phyloP scores from a whole-genome alignment of 2,329 filamentous ascomycete species.

The Talaromyces sp. region DNA sequence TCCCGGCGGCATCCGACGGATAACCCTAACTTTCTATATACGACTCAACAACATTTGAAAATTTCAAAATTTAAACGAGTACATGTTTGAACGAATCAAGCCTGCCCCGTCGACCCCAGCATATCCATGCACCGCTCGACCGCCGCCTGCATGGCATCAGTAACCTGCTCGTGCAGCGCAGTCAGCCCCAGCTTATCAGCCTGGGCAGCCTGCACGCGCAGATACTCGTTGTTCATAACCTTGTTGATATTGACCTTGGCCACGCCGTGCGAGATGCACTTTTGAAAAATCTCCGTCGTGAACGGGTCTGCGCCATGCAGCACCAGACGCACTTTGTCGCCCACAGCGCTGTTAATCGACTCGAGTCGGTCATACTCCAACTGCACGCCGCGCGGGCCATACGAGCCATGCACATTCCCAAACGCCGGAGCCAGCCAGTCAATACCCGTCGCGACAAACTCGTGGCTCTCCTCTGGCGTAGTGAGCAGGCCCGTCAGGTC shows the following conservation, averaged over 20 bases:
- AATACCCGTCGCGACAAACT: conserved; percentile 67
- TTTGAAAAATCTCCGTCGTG: conserved; percentile 49
- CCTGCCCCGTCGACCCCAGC: conserved; percentile 36
- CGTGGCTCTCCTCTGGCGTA: conserved; percentile 62
- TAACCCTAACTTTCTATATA: not conserved
- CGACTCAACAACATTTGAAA: not conserved
- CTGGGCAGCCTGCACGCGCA: conserved; percentile 43
- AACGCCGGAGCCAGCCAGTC: conserved; percentile 71
- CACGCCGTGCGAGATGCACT: conserved; percentile 52
- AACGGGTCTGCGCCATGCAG: conserved; percentile 57
- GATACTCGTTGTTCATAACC: conserved; percentile 50
- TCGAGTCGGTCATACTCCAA: conserved; percentile 55
- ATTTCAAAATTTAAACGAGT: not conserved
- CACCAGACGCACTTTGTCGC: conserved; percentile 47
- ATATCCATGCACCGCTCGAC: conserved; percentile 55
- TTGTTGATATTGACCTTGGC: conserved; percentile 58
- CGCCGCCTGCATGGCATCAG: conserved; percentile 50
- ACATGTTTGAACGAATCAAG: conserved; percentile 4
- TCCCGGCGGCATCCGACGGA: not conserved
- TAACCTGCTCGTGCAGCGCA: conserved; percentile 50
- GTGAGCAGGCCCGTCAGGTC: conserved; percentile 61
- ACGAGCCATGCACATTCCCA: conserved; percentile 71
- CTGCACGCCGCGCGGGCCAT: conserved; percentile 60
- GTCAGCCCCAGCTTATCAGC: conserved; percentile 51
- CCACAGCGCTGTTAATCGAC: conserved; percentile 46